Conservation (phyloP, 2,329 filamentous ascomycete species). For the Fusarium camptoceras region DNA sequence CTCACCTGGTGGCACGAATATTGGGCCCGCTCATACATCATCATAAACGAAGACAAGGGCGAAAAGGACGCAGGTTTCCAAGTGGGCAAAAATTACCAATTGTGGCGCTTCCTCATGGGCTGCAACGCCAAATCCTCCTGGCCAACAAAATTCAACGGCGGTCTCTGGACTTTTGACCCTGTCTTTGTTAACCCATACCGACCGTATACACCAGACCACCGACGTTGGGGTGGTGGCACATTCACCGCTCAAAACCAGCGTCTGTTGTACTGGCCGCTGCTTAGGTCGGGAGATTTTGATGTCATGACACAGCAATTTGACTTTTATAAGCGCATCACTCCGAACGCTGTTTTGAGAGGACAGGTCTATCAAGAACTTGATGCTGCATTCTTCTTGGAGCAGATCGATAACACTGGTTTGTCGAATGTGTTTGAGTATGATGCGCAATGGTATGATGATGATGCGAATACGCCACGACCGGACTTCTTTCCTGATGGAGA, state of each 20-base stretch:
- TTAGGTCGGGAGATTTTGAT: constrained; percentile 6
- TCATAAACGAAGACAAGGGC: neutral
- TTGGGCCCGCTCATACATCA: constrained; percentile 7
- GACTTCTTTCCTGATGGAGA: constrained; percentile 6
- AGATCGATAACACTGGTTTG: constrained; percentile 1
- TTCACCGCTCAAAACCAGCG: constrained; percentile 17
- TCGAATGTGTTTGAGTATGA: constrained; percentile 17
- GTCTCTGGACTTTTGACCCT: constrained; percentile 16
- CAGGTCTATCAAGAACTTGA: constrained; percentile 3
- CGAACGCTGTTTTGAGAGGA: neutral
- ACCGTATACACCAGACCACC: constrained; percentile 9
- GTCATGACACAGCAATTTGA: constrained; percentile 15
- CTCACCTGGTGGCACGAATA: constrained; percentile 10
- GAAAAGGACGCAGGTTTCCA: constrained; percentile 7
- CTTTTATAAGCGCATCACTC: constrained; percentile 15
- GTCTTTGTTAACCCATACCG: constrained; percentile 1
- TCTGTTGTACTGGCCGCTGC: constrained; percentile 4
- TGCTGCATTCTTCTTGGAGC: constrained; percentile 5
- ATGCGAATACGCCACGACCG: constrained; percentile 1
- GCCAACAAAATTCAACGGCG: constrained; percentile 17
- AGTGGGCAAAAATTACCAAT: constrained; percentile 12
- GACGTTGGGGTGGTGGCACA: neutral
- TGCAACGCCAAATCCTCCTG: constrained; percentile 5
- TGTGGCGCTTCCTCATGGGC: constrained; percentile 22
- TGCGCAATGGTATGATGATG: constrained; percentile 15